Base-by-base conservation (phyloP, 2,329 filamentous ascomycete species). In the Coniochaeta prunicola region DNA sequence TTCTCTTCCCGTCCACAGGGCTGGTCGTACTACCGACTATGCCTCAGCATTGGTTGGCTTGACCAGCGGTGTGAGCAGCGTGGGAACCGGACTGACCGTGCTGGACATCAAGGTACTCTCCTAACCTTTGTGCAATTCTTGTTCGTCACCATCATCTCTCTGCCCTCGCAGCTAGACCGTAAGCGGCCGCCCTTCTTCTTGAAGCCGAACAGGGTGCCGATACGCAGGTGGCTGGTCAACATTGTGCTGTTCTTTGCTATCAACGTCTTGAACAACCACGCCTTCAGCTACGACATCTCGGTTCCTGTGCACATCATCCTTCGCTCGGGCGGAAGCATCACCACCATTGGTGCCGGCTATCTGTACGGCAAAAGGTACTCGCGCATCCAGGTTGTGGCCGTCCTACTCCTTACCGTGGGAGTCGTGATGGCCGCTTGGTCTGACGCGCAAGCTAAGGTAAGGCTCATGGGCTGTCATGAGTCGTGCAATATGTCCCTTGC, bases 231-330 rank as follows among this genome's bases (percentile, higher is more conserved):
- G 92, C 70, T 90, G 56, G 79, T 93, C 68, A 97, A 96, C 70
- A 96, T 96, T 45, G 77, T 89, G 4, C 83, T 97, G 65, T 97
- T 97, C 75, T 94, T 96, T 71, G 83, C 84, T 62, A 94, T 99
- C 74, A 99, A 97, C 68, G 85, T 97, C 59, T 77, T 99, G 69
- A 99, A 99, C 76, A 99, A 99, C 68, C 93, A 93, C 79, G 94
- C 93, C 7, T 99, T 99, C 73, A 92, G 91, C 62, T 99, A 97
- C 76, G 87, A 92, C 66, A 97, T 99, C 59, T 96, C 92, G 7
- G 91, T 99, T 0, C 94, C 94, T 1, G 86, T 99, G 55, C 94
- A 99, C 70, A 99, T 99, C 67, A 97, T 99, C 64, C 80, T 99
- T 31, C 86, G 94, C 57, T 97, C 92, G 55, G 96, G 93, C 56